Conservation (phyloP, 768 basidiomycete species). For the Coprinopsis sp. region DNA sequence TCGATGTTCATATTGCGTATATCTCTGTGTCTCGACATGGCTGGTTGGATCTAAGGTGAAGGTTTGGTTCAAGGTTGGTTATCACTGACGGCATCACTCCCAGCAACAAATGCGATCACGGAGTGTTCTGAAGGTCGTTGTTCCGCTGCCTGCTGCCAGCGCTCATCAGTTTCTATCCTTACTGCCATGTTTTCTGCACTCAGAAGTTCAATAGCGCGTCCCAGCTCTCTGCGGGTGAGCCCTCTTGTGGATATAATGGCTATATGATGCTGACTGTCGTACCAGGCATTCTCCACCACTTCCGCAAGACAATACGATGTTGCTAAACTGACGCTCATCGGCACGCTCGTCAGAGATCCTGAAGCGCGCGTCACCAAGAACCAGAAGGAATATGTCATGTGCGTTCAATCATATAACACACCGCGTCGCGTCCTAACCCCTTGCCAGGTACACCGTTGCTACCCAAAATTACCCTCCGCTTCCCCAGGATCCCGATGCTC, state of each 20-base stretch:
- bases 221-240: slow-evolving; percentile 4
- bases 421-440: not conserved
- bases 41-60: slow-evolving; percentile 10
- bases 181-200: slow-evolving; percentile 47
- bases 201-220: slow-evolving; percentile 24
- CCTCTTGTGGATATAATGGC: too few species aligned
- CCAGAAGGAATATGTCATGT: slow-evolving; percentile 79
- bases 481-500: slow-evolving; percentile 54
- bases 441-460: slow-evolving; percentile 67
- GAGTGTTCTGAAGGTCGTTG: too few species aligned
- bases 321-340: slow-evolving; percentile 74
- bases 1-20: slow-evolving; percentile 81
- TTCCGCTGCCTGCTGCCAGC: too few species aligned
- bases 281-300: slow-evolving; percentile 65
- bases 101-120: too few species aligned
- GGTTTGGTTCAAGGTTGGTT: slow-evolving; percentile 6
- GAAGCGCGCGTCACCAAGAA: slow-evolving; percentile 63
- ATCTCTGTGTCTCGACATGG: slow-evolving; percentile 90
- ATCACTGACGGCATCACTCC: not conserved
- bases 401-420: slow-evolving; percentile 25
- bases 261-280: not conserved
- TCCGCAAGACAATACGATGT: slow-evolving; percentile 53
- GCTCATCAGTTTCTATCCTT: too few species aligned
- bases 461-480: slow-evolving; percentile 61
- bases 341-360: slow-evolving; percentile 67